Evolutionary conservation across 352 stramenopile species (phyloP).

Genomic region (Blastocystis sp.): DNA sequence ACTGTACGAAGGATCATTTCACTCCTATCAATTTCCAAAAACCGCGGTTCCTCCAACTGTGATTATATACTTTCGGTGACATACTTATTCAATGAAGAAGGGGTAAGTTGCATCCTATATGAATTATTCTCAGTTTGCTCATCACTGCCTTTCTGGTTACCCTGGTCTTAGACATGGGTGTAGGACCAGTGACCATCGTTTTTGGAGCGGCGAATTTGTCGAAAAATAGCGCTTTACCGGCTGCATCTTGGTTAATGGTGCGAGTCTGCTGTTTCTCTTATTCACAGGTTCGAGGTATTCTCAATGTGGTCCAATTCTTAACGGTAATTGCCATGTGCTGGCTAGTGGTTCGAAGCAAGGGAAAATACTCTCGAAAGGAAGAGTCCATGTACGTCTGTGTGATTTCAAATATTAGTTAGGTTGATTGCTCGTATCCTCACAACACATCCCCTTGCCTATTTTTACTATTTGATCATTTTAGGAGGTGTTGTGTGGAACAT

Average conservation of each 20-base stretch:
- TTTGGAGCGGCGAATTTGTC: constrained; percentile 10
- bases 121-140: neutral
- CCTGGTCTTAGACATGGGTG: constrained; percentile 38
- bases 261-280: neutral
- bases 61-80: too few species aligned
- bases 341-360: neutral
- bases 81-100: neutral
- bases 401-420: neutral
- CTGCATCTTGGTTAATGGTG: constrained; percentile 10
- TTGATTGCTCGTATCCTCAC: neutral
- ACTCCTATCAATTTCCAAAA: neutral
- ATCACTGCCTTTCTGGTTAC: neutral
- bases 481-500: constrained; percentile 50
- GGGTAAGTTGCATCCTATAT: neutral
- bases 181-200: constrained; percentile 14
- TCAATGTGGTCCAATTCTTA: constrained; percentile 20
- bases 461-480: constrained; percentile 36
- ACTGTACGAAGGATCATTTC: neutral
- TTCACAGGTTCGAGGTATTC: neutral
- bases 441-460: constrained; percentile 24
- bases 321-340: constrained; percentile 11
- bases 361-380: constrained; percentile 1
- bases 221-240: neutral
- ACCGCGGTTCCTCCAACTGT: too few species aligned
- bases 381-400: neutral